Evolutionary conservation across 2,329 filamentous ascomycete species (phyloP).

Genomic region (Blastomyces parvus): DNA sequence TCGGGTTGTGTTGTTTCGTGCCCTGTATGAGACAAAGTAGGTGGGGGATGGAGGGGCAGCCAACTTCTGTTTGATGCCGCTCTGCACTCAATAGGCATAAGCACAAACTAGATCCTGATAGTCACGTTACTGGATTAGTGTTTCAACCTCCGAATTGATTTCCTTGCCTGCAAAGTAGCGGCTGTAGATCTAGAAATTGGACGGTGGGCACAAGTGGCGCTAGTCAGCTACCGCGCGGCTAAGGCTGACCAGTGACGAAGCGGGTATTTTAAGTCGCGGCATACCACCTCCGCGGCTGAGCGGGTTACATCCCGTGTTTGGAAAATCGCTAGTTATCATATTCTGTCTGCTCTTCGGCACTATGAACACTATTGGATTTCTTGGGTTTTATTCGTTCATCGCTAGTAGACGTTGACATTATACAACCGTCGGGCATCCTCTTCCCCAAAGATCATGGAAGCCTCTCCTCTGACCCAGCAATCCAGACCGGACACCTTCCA

Average conservation of each 20-base stretch:
- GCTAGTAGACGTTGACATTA: neutral
- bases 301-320: neutral
- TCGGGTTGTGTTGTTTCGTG: no score
- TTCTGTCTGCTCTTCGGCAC: neutral
- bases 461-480: constrained; percentile 89
- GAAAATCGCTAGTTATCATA: neutral
- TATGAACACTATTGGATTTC: neutral
- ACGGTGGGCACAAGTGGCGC: neutral
- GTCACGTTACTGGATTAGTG: no score
- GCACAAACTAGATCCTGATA: no score
- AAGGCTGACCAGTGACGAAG: constrained; percentile 7
- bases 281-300: neutral
- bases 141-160: no score
- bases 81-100: no score
- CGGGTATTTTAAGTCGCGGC: neutral
- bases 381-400: neutral
- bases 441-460: constrained; percentile 54
- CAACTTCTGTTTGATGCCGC: no score
- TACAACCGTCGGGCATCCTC: neutral
- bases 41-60: no score
- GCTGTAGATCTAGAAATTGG: no score
- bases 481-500: constrained; percentile 81
- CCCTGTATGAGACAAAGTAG: no score
- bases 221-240: neutral
- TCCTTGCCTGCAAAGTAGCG: no score